Evolutionary conservation across 2,329 filamentous ascomycete species (phyloP).

Genomic region (Colletotrichum tofieldiae): DNA sequence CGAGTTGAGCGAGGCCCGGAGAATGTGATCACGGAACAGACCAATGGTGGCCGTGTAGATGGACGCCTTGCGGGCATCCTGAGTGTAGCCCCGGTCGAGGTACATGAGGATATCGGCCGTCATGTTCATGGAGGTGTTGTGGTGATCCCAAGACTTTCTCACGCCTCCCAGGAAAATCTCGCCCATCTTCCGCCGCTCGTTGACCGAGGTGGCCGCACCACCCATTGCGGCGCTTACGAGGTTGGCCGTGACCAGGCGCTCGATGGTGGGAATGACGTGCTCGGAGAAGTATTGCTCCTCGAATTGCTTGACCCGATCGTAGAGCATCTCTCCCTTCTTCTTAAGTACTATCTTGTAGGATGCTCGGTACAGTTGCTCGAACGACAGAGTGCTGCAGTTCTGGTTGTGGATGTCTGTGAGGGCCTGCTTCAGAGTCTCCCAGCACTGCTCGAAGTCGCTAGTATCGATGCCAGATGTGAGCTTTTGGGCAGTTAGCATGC

Average conservation of each 20-base stretch:
- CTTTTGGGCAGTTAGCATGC: conserved; percentile 15
- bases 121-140: conserved; percentile 96
- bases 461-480: conserved; percentile 59
- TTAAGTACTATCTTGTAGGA: conserved; percentile 94
- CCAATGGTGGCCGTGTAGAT: conserved; percentile 90
- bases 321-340: conserved; percentile 87
- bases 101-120: conserved; percentile 97
- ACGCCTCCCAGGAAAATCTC: conserved; percentile 86
- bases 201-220: conserved; percentile 77
- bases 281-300: conserved; percentile 86
- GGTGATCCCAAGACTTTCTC: conserved; percentile 87
- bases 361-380: conserved; percentile 94
- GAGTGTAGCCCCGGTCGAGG: conserved; percentile 88
- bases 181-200: conserved; percentile 84
- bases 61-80: conserved; percentile 78
- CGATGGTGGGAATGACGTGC: conserved; percentile 80
- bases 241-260: conserved; percentile 78
- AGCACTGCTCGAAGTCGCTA: conserved; percentile 88
- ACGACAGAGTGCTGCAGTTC: conserved; percentile 90
- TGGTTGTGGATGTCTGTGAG: conserved; percentile 92
- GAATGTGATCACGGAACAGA: conserved; percentile 88
- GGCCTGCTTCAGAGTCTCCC: conserved; percentile 83
- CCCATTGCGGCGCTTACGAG: conserved; percentile 68
- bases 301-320: conserved; percentile 84
- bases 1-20: conserved; percentile 71